These are phyloP conservation scores for Boechera stricta DNA, from an alignment of 345 rosid species.

Conservation along the genomic window DNA sequence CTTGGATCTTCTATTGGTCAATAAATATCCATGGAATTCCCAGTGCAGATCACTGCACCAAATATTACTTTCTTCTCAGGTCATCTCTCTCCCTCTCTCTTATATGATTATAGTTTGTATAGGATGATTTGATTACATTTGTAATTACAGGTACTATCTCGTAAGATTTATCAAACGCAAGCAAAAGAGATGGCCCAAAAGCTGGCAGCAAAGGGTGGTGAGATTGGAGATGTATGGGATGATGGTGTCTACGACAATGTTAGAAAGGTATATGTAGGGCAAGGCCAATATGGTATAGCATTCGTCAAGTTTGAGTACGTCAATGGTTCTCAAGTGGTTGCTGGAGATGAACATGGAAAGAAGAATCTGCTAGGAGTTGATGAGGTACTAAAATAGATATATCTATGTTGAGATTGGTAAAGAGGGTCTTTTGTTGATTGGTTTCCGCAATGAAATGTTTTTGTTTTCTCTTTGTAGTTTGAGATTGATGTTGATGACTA, in stretches of 20 bases:
- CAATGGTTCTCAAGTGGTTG: conserved; percentile 19
- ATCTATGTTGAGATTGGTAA: background rate
- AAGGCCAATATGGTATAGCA: conserved; percentile 27
- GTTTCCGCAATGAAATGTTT: background rate
- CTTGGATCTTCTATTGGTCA: background rate
- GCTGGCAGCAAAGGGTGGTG: conserved; percentile 28
- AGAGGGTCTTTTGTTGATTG: background rate
- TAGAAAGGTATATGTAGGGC: conserved; percentile 26
- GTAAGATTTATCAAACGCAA: background rate
- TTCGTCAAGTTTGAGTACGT: conserved; percentile 39
- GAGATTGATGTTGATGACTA: conserved; percentile 41
- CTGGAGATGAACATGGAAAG: conserved; percentile 33
- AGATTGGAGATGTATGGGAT: conserved; percentile 30
- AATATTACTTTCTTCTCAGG: background rate
- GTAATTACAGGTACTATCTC: background rate
- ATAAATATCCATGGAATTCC: conserved; percentile 28
- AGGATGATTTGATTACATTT: background rate
- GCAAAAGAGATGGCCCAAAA: conserved; percentile 6
- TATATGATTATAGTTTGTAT: background rate
- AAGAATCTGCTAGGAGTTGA: conserved; percentile 1
- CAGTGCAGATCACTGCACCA: background rate
- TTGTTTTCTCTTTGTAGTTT: conserved; percentile 14
- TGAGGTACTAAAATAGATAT: conserved; percentile 4
- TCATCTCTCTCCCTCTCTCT: background rate
- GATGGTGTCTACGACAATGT: conserved; percentile 33